These are phyloP conservation scores for Ogataea minuta DNA, from an alignment of 805 yeast genomes.

Conservation along the genomic window DNA sequence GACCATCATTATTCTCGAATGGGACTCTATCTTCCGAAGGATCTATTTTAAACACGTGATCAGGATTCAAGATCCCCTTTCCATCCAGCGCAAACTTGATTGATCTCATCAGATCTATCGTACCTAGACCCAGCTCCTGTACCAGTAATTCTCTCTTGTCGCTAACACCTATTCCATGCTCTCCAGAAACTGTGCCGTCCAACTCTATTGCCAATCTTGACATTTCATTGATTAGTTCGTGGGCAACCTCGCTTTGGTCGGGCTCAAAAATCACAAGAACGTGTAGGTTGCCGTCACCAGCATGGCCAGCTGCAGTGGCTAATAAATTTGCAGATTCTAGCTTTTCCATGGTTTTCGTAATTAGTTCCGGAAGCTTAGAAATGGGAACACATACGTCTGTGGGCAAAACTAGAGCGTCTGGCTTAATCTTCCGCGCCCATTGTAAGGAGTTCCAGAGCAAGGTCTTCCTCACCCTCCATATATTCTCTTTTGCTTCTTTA, in stretches of 20 bases:
- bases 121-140: constrained; percentile 63
- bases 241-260: constrained; percentile 45
- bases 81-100: constrained; percentile 75
- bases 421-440: constrained; percentile 52
- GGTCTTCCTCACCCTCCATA: constrained; percentile 77
- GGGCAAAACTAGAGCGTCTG: constrained; percentile 55
- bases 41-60: constrained; percentile 70
- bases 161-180: constrained; percentile 83
- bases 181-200: constrained; percentile 87
- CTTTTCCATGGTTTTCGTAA: constrained; percentile 59
- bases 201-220: constrained; percentile 61
- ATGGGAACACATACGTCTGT: constrained; percentile 86
- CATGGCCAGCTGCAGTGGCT: constrained; percentile 72
- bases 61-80: constrained; percentile 70
- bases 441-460: constrained; percentile 65
- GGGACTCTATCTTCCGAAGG: constrained; percentile 38
- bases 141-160: constrained; percentile 57
- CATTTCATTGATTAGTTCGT: constrained; percentile 55
- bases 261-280: constrained; percentile 60
- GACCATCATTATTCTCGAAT: background rate
- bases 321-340: constrained; percentile 50
- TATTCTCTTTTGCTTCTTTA: constrained; percentile 59
- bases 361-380: constrained; percentile 61
- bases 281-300: constrained; percentile 84
- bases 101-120: constrained; percentile 71